These are phyloP conservation scores for Phylloboletellus chloephorus DNA, from an alignment of 1,284 basidiomycete genomes.

Conservation along the genomic window DNA sequence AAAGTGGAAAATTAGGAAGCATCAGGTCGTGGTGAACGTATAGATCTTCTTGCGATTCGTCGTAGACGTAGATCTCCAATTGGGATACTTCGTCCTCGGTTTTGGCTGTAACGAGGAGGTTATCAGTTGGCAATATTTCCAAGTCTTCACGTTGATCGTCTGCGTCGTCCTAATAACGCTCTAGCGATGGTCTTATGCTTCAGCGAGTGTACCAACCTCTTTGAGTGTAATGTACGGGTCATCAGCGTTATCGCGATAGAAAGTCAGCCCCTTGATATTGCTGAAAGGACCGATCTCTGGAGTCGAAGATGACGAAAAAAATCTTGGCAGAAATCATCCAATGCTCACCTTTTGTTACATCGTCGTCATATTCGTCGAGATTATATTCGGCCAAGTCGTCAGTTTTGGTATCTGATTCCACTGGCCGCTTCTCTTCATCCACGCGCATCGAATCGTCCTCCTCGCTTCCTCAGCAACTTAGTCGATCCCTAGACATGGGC, in stretches of 20 bases:
- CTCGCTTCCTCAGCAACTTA: conserved; percentile 42
- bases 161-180: conserved; percentile 55
- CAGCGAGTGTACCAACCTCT: conserved; percentile 52
- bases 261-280: conserved; percentile 93
- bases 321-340: conserved; percentile 2
- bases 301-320: conserved; percentile 7
- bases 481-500: conserved; percentile 23
- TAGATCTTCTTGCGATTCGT: conserved; percentile 87
- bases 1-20: conserved; percentile 96
- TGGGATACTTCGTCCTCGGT: conserved; percentile 97
- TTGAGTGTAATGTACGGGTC: conserved; percentile 98
- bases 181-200: conserved; percentile 3
- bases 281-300: conserved; percentile 85
- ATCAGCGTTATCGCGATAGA: conserved; percentile 87
- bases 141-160: conserved; percentile 87
- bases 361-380: conserved; percentile 91
- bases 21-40: conserved; percentile 98
- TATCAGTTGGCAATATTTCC: conserved; percentile 86
- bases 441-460: conserved; percentile 62
- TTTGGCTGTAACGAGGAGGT: conserved; percentile 89
- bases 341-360: conserved; percentile 48
- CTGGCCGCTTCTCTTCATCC: conserved; percentile 39
- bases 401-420: conserved; percentile 41
- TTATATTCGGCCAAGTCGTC: conserved; percentile 91
- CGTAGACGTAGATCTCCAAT: conserved; percentile 92